Percentiles rank a stretch among this genome's conserved stretches.
These are phyloP conservation scores for Escovopsis sp. DNA, from an alignment of 2,329 filamentous ascomycete species.

Conservation along the genomic window DNA sequence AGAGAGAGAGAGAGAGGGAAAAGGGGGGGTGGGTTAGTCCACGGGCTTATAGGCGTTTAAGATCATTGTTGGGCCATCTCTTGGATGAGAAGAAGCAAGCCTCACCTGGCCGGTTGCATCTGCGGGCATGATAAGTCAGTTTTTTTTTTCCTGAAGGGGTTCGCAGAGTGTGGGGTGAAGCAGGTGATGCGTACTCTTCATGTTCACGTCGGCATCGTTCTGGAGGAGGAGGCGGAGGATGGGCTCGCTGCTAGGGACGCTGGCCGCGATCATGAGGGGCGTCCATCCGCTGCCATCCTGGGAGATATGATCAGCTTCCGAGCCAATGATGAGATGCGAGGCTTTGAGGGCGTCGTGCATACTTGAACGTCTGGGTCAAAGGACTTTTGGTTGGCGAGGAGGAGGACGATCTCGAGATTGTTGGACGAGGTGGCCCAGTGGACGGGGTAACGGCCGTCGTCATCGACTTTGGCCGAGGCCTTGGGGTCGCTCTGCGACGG, in stretches of 20 bases:
- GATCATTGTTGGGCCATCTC: neutral
- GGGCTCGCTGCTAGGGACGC: slow-evolving; percentile 55
- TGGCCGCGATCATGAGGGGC: slow-evolving; percentile 68
- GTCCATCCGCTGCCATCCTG: slow-evolving; percentile 72
- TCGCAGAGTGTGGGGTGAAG: neutral
- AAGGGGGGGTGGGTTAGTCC: too few species aligned
- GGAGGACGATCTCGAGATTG: slow-evolving; percentile 55
- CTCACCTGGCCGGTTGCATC: slow-evolving; percentile 50
- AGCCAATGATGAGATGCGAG: neutral
- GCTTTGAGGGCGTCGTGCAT: slow-evolving; percentile 1
- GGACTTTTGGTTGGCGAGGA: slow-evolving; percentile 53
- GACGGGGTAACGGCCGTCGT: slow-evolving; percentile 77
- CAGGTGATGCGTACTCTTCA: slow-evolving; percentile 41
- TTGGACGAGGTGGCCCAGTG: slow-evolving; percentile 92
- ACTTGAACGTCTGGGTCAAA: slow-evolving; percentile 80
- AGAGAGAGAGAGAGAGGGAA: too few species aligned
- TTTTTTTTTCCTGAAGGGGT: neutral
- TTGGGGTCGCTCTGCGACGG: slow-evolving; percentile 56
- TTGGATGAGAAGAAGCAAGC: neutral
- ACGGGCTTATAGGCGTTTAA: neutral
- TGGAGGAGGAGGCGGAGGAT: slow-evolving; percentile 53
- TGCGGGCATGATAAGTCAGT: slow-evolving; percentile 13
- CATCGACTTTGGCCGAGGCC: slow-evolving; percentile 56
- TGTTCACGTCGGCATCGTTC: slow-evolving; percentile 57
- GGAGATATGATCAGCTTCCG: neutral